Evolutionary conservation across 179 eudicot species (phyloP).

Genomic region (Silene coronaria): DNA sequence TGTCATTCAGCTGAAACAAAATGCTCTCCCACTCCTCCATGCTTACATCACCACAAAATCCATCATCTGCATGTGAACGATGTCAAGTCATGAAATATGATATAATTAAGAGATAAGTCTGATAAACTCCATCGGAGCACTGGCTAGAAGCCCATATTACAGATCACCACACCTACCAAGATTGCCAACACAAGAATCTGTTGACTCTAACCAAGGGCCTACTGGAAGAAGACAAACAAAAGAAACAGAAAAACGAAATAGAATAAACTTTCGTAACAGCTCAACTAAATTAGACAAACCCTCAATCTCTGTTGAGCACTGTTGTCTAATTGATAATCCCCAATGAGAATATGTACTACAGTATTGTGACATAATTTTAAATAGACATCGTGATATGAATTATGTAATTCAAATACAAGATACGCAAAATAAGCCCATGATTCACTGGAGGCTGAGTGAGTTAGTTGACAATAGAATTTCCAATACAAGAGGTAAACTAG

Average conservation of each 20-base stretch:
- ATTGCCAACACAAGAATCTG: background rate
- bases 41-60: constrained; percentile 23
- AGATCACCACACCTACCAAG: background rate
- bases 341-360: too few species aligned
- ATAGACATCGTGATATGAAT: background rate
- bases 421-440: too few species aligned
- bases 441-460: too few species aligned
- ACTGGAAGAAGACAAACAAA: background rate
- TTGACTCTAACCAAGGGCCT: background rate
- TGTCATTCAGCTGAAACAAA: constrained; percentile 61
- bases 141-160: background rate
- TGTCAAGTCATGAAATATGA: constrained; percentile 1
- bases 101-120: background rate
- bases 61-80: constrained; percentile 26
- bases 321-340: background rate
- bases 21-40: constrained; percentile 67
- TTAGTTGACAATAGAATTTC: background rate
- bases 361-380: too few species aligned
- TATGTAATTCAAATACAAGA: too few species aligned
- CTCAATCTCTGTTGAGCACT: background rate
- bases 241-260: constrained; percentile 3
- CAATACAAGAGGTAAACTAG: background rate
- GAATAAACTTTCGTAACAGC: background rate
- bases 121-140: constrained; percentile 2
- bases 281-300: constrained; percentile 3